Evolutionary conservation across 371 early-diverging fungal genomes (phyloP).

Genomic region (Mortierella sp.): DNA sequence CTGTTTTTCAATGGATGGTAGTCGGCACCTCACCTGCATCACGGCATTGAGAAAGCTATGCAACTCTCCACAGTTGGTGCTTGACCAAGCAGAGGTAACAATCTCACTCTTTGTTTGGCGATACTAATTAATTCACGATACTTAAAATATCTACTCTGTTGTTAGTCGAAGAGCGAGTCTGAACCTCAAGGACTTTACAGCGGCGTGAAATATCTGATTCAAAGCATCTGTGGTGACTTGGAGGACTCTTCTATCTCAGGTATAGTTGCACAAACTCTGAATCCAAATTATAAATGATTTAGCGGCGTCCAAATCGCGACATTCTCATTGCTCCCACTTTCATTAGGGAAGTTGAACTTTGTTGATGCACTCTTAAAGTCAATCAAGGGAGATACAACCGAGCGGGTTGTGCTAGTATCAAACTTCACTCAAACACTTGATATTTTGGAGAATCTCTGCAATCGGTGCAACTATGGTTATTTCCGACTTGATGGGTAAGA

Average conservation of each 20-base stretch:
- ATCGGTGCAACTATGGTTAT: constrained; percentile 50
- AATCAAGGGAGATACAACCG: constrained; percentile 56
- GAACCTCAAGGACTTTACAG: constrained; percentile 24
- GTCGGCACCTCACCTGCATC: constrained; percentile 59
- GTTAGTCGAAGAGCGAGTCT: constrained; percentile 15
- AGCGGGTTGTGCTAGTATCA: constrained; percentile 79
- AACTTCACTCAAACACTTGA: constrained; percentile 78
- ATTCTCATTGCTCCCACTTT: not conserved
- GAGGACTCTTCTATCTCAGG: constrained; percentile 15
- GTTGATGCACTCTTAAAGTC: constrained; percentile 55
- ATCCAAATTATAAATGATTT: not conserved
- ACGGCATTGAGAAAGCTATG: constrained; percentile 63
- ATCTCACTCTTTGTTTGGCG: not conserved
- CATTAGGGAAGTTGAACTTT: constrained; percentile 61
- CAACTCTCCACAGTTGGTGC: constrained; percentile 57
- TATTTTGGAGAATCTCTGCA: constrained; percentile 64
- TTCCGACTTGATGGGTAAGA: constrained; percentile 72
- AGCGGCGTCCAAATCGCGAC: too few species aligned
- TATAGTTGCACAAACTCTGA: not conserved
- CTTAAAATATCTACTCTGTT: not conserved
- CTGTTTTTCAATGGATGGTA: constrained; percentile 32
- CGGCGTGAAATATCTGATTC: constrained; percentile 17
- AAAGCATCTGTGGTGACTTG: not conserved
- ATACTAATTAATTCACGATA: not conserved
- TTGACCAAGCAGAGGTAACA: constrained; percentile 36